These are phyloP conservation scores for Mycena maculata DNA, from an alignment of 768 basidiomycete species.

Conservation along the genomic window DNA sequence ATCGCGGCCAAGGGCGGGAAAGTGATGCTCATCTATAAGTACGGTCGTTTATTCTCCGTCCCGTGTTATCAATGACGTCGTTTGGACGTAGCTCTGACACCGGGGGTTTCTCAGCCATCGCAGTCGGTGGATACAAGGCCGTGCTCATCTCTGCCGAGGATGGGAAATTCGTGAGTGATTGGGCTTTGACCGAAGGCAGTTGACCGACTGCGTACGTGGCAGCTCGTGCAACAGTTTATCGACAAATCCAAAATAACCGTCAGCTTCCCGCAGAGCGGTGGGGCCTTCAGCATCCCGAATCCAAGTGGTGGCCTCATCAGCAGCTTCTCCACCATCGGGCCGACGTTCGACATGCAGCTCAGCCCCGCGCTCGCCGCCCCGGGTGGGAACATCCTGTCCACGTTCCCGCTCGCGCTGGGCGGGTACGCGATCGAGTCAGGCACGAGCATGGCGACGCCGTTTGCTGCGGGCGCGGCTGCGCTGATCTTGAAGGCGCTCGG, in stretches of 20 bases:
- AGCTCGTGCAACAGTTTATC: conserved; percentile 48
- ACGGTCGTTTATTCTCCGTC: conserved; percentile 40
- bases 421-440: conserved; percentile 52
- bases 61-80: conserved; percentile 10
- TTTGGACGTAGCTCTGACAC: conserved; percentile 13
- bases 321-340: conserved; percentile 55
- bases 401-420: conserved; percentile 52
- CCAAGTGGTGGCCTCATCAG: conserved; percentile 65
- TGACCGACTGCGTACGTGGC: background rate
- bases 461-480: conserved; percentile 55
- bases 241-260: conserved; percentile 42
- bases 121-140: conserved; percentile 39
- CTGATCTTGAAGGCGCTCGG: conserved; percentile 54
- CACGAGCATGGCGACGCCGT: conserved; percentile 55
- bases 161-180: conserved; percentile 42
- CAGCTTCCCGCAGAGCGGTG: conserved; percentile 49
- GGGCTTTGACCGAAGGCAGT: background rate
- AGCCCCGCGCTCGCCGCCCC: conserved; percentile 54
- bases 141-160: conserved; percentile 48
- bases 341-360: conserved; percentile 55
- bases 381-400: conserved; percentile 62
- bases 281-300: conserved; percentile 55
- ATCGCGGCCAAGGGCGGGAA: conserved; percentile 49
- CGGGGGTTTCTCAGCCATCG: conserved; percentile 39
- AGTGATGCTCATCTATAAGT: conserved; percentile 49